These are phyloP conservation scores for Vachellia pachyceras DNA, from an alignment of 306 rosid species.

Conservation along the genomic window DNA sequence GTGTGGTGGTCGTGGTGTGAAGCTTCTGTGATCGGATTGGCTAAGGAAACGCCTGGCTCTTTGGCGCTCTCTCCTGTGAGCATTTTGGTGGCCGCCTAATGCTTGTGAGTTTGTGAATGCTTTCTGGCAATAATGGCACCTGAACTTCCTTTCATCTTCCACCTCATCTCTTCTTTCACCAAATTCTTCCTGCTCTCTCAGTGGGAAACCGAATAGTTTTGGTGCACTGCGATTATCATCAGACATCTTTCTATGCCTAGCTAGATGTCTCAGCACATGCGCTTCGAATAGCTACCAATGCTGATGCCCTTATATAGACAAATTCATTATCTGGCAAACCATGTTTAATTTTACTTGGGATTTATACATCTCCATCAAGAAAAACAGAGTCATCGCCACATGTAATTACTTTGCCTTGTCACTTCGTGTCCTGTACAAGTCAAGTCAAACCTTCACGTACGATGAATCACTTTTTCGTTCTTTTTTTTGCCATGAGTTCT, in stretches of 20 bases:
- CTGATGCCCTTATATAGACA: slow-evolving; percentile 22
- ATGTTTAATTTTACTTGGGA: background rate
- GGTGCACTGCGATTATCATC: slow-evolving; percentile 39
- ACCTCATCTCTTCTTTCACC: slow-evolving; percentile 22
- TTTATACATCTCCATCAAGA: background rate
- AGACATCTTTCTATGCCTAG: slow-evolving; percentile 33
- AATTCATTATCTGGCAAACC: background rate
- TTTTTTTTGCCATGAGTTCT: background rate
- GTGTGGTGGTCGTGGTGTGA: background rate
- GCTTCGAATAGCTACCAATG: background rate
- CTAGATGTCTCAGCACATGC: background rate
- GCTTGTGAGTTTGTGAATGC: slow-evolving; percentile 70
- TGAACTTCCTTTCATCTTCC: slow-evolving; percentile 55
- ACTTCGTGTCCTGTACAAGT: background rate
- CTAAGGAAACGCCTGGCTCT: slow-evolving; percentile 57
- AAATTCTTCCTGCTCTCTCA: slow-evolving; percentile 43
- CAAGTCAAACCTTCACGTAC: background rate
- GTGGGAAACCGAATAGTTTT: slow-evolving; percentile 64
- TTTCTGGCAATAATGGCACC: slow-evolving; percentile 67
- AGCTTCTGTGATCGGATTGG: slow-evolving; percentile 21
- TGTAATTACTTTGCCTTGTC: background rate
- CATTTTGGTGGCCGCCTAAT: slow-evolving; percentile 81
- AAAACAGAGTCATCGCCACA: background rate
- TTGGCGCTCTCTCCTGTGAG: slow-evolving; percentile 79
- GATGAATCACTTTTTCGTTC: background rate